Base-by-base conservation (phyloP, 352 stramenopile species). In the Peronosclerospora sorghi region DNA sequence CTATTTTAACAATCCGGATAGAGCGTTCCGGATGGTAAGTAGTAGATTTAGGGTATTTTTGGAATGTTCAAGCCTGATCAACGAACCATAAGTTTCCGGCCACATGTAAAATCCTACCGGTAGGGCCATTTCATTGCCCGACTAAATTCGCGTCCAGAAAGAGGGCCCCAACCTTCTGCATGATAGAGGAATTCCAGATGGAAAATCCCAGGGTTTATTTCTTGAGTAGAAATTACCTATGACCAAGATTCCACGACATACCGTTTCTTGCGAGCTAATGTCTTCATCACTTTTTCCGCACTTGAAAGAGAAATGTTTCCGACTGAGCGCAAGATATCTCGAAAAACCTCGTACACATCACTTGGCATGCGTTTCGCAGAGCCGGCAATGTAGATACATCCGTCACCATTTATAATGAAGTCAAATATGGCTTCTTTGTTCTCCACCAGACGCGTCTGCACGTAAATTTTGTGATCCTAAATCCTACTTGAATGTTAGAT, bases 341-440 rank as follows among this genome's bases (percentile, higher is more conserved):
- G 64, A 8, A 97, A 45, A 20, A 83, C 78, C 44, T 96, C 79
- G 51, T 89, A 81, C 4, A 97, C 86, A 36, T 97, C 88, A 12
- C 55, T 78, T 1, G 86, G 87, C 88, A 97, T 97, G 28, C 75
- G 78, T 54, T 95, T 96, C 5, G 88, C 85, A 0, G 79, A 94
- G 6, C 88, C 89, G 1, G 81, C 81, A 15, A 97, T 80, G 49
- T 83, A 95, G 27, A 91, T 66, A 38, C 77, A 81, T 8, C 53
- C 57, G 2, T 76, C 73, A 5, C 68, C 68, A 20, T 66, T 68
- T 36, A 85, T 65, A 14, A 90, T 66, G 32, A 86, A 65, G 26
- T 81, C 50, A 35, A 73, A 92, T 0, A 93, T 63, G 5, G 54
- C 36, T 17, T 83, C 58, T 48, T 88, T 89, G 45, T 87, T 63